Percentiles rank a stretch among this genome's conserved stretches.
Conservation (phyloP, 495 filamentous ascomycete genomes). For the Penicillium odoratum region DNA sequence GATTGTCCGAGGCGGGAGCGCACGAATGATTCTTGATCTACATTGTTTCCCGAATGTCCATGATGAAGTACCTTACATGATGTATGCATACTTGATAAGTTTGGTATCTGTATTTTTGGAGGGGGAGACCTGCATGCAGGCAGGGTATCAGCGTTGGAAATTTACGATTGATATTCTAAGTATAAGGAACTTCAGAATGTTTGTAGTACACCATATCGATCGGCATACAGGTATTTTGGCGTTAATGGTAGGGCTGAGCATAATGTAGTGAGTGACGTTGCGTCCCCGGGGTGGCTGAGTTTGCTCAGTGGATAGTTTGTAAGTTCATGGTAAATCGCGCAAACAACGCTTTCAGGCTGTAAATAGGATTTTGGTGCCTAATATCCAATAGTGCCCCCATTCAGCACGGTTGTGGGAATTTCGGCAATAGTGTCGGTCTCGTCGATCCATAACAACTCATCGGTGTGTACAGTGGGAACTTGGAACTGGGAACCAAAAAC, state of each 20-base stretch:
- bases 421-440: conserved; percentile 11
- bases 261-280: no score
- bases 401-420: conserved; percentile 13
- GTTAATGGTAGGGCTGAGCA: background rate
- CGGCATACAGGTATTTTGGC: background rate
- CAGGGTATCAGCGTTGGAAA: conserved; percentile 15
- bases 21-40: conserved; percentile 21
- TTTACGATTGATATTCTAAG: conserved; percentile 4
- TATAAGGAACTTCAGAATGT: background rate
- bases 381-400: background rate
- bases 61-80: conserved; percentile 37
- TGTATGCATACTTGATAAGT: conserved; percentile 38
- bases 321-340: no score
- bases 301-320: no score
- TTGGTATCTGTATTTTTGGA: conserved; percentile 19
- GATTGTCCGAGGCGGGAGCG: conserved; percentile 16
- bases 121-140: conserved; percentile 16
- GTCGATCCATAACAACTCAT: conserved; percentile 18
- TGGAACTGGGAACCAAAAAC: background rate
- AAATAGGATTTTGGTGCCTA: background rate
- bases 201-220: background rate
- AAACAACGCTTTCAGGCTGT: no score
- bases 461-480: conserved; percentile 10
- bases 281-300: no score
- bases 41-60: conserved; percentile 29